These are phyloP conservation scores for Teratosphaeria viscida DNA, from an alignment of 2,329 filamentous ascomycete genomes.

Conservation along the genomic window DNA sequence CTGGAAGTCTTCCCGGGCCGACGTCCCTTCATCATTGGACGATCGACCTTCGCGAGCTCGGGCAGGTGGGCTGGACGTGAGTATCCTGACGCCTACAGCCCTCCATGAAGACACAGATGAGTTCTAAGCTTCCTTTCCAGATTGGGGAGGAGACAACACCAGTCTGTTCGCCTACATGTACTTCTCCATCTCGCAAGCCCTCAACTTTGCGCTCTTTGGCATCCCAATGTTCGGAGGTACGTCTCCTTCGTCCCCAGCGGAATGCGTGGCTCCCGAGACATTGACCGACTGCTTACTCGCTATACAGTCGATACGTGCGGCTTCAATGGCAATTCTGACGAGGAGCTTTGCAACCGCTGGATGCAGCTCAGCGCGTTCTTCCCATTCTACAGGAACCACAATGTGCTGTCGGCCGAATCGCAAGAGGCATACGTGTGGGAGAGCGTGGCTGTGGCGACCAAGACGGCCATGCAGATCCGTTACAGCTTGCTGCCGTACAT, in stretches of 20 bases:
- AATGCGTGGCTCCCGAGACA: too few relatives aligned
- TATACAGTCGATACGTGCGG: slow-evolving; percentile 57
- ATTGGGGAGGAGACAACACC: slow-evolving; percentile 65
- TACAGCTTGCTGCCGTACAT: slow-evolving; percentile 64
- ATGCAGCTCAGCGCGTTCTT: slow-evolving; percentile 52
- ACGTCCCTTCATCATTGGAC: slow-evolving; percentile 74
- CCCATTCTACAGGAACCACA: slow-evolving; percentile 71
- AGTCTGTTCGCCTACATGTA: slow-evolving; percentile 52
- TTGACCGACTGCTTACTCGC: background rate
- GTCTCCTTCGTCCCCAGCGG: slow-evolving; percentile 46
- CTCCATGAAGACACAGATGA: too few relatives aligned
- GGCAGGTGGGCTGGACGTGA: slow-evolving; percentile 59
- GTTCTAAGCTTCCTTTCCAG: too few relatives aligned
- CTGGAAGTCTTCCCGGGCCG: slow-evolving; percentile 53
- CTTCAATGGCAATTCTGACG: slow-evolving; percentile 56
- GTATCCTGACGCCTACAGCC: too few relatives aligned
- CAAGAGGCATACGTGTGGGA: slow-evolving; percentile 56
- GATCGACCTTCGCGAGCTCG: slow-evolving; percentile 68
- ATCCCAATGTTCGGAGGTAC: slow-evolving; percentile 50
- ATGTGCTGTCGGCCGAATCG: slow-evolving; percentile 46
- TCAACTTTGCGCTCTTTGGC: slow-evolving; percentile 64
- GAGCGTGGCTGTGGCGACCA: slow-evolving; percentile 9
- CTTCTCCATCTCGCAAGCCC: slow-evolving; percentile 65
- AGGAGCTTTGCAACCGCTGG: slow-evolving; percentile 57
- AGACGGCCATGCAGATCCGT: slow-evolving; percentile 49